These are phyloP conservation scores for Lipomyces yamanashiensis DNA, from an alignment of 805 yeast genomes.

Conservation along the genomic window DNA sequence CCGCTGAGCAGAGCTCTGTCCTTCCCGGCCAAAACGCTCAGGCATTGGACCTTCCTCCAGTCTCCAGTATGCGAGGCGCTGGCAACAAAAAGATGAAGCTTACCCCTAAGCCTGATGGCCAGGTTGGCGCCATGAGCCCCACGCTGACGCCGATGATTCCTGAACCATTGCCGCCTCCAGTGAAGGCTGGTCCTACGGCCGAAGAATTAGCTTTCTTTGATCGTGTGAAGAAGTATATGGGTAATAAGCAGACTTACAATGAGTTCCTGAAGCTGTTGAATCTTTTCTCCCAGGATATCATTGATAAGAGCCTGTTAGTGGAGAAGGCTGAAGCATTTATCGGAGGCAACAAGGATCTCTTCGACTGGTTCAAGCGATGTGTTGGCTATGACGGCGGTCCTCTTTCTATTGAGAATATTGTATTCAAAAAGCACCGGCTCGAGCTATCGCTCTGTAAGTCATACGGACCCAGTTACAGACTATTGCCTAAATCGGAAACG, in stretches of 20 bases:
- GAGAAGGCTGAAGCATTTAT: constrained; percentile 83
- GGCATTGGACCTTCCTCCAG: constrained; percentile 5
- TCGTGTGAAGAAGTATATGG: constrained; percentile 83
- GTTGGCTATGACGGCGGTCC: constrained; percentile 89
- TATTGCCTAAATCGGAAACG: constrained; percentile 90
- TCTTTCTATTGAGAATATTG: constrained; percentile 81
- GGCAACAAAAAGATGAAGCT: constrained; percentile 32
- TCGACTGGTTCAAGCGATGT: constrained; percentile 89
- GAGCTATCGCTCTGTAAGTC: constrained; percentile 91
- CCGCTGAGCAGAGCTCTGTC: constrained; percentile 7
- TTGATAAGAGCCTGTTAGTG: constrained; percentile 79
- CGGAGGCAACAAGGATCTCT: constrained; percentile 77
- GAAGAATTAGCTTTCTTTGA: constrained; percentile 93
- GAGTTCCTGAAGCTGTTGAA: constrained; percentile 90
- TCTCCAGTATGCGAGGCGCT: constrained; percentile 24
- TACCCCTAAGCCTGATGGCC: constrained; percentile 28
- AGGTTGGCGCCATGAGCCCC: constrained; percentile 51
- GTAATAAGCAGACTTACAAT: constrained; percentile 85
- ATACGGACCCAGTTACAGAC: constrained; percentile 92
- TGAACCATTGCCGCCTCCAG: constrained; percentile 67
- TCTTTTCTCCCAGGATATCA: constrained; percentile 85
- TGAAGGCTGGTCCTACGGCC: constrained; percentile 61
- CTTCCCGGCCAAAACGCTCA: background rate
- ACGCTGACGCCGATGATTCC: constrained; percentile 84
- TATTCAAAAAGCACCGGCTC: constrained; percentile 85